A percentile compares a stretch with the other conserved stretches of the same genome.
Evolutionary conservation across 2,329 filamentous ascomycete genomes (phyloP).

Genomic region (Trichoderma harzianum): DNA sequence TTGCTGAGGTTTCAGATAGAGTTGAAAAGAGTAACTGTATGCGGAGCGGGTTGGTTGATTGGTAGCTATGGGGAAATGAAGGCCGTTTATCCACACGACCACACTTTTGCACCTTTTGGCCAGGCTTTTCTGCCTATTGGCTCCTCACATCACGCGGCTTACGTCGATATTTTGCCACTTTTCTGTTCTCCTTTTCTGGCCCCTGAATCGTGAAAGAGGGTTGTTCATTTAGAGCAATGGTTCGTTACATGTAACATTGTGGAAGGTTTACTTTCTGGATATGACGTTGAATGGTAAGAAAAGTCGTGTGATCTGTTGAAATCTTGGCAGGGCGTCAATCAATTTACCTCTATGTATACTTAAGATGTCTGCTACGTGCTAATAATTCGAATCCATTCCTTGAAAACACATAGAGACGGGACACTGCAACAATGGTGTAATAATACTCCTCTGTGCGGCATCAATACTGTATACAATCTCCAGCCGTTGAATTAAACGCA

Average conservation of each 20-base stretch:
- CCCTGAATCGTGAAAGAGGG: not conserved
- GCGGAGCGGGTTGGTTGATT: not conserved
- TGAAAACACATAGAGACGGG: too few relatives aligned
- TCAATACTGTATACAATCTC: too few relatives aligned
- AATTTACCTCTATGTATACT: not conserved
- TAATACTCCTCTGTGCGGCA: not conserved
- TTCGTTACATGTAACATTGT: not conserved
- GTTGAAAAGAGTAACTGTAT: not conserved
- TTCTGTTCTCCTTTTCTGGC: not conserved
- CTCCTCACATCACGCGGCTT: not conserved
- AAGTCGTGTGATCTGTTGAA: not conserved
- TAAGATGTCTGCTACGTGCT: too few relatives aligned
- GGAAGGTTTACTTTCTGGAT: not conserved
- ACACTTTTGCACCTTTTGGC: not conserved
- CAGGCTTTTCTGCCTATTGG: not conserved
- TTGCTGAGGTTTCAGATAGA: constrained; percentile 1
- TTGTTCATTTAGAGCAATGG: too few relatives aligned
- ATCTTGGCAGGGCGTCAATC: not conserved
- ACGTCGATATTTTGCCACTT: not conserved
- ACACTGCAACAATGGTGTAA: not conserved
- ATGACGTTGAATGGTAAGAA: not conserved
- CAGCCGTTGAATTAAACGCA: not conserved
- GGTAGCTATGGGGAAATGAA: not conserved
- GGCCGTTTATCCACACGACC: not conserved
- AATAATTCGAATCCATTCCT: not conserved